These are phyloP conservation scores for Blastocystis sp. DNA, from an alignment of 352 stramenopile genomes.

Conservation along the genomic window DNA sequence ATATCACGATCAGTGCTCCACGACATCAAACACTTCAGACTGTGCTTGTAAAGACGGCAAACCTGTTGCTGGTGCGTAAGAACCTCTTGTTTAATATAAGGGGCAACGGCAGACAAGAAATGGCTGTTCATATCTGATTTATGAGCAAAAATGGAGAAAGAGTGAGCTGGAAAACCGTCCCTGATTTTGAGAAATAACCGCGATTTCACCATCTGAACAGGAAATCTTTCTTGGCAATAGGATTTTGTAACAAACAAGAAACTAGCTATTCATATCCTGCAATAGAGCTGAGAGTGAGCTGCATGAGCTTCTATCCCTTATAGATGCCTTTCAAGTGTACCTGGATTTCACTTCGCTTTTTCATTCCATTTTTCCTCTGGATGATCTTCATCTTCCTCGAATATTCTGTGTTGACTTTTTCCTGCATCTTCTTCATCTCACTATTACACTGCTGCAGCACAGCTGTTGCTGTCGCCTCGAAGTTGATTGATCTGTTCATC, in stretches of 20 bases:
- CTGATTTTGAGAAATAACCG: background rate
- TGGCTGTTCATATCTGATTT: slow-evolving; percentile 59
- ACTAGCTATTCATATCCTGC: background rate
- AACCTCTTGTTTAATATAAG: slow-evolving; percentile 55
- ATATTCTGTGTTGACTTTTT: background rate
- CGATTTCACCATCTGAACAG: background rate
- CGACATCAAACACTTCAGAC: slow-evolving; percentile 31
- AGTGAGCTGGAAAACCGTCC: background rate
- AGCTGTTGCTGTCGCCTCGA: background rate
- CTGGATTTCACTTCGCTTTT: slow-evolving; percentile 47
- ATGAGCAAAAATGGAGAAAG: background rate
- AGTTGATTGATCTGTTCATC: background rate
- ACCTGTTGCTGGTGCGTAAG: slow-evolving; percentile 57
- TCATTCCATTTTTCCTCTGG: background rate
- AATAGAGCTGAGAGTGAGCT: slow-evolving; percentile 9
- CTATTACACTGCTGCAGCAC: background rate
- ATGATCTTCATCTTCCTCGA: background rate
- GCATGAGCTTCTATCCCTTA: slow-evolving; percentile 32
- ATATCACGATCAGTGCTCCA: slow-evolving; percentile 52
- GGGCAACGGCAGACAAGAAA: slow-evolving; percentile 57
- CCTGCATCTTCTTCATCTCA: slow-evolving; percentile 28
- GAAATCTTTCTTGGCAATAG: background rate
- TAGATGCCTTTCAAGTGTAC: background rate
- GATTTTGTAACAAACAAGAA: no score
- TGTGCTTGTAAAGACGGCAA: slow-evolving; percentile 39